phyloP scores from a whole-genome alignment of 148 eudicot species.

The Rhododendron ovatum region DNA sequence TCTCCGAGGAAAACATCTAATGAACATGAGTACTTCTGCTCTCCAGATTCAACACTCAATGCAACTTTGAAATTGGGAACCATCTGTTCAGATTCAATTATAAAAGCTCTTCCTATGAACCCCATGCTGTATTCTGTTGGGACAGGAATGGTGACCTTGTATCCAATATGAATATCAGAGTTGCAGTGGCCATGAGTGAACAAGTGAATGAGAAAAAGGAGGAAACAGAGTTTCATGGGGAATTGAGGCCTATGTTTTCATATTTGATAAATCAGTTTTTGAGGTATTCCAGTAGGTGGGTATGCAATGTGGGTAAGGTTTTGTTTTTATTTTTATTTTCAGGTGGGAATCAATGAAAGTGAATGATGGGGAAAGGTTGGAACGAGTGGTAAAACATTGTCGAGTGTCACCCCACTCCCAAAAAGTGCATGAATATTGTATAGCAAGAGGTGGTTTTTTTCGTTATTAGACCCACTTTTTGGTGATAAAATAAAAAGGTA shows the following conservation, averaged over 20 bases:
- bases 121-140: slow-evolving; percentile 52
- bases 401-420: slow-evolving; percentile 18
- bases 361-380: slow-evolving; percentile 13
- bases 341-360: slow-evolving; percentile 17
- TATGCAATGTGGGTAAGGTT: background rate
- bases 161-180: slow-evolving; percentile 49
- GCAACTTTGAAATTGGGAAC: slow-evolving; percentile 53
- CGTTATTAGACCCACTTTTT: background rate
- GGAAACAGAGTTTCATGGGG: slow-evolving; percentile 48
- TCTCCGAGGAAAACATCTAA: slow-evolving; percentile 70
- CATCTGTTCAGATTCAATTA: slow-evolving; percentile 58
- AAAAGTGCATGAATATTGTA: slow-evolving; percentile 13
- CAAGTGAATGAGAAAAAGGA: slow-evolving; percentile 26
- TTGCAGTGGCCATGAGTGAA: slow-evolving; percentile 24
- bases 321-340: background rate
- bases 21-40: slow-evolving; percentile 62
- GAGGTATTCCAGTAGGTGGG: slow-evolving; percentile 16
- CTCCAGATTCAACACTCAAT: slow-evolving; percentile 49
- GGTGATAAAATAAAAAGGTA: background rate
- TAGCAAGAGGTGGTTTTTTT: background rate
- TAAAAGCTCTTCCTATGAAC: slow-evolving; percentile 67
- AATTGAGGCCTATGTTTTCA: slow-evolving; percentile 2
- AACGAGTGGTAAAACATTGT: slow-evolving; percentile 10
- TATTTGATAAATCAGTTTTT: background rate
- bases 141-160: slow-evolving; percentile 55